Evolutionary conservation across 495 filamentous ascomycete genomes (phyloP), one percentile per base, ranked within the genome.

Genomic region (Aspergillus carlsbadensis): DNA sequence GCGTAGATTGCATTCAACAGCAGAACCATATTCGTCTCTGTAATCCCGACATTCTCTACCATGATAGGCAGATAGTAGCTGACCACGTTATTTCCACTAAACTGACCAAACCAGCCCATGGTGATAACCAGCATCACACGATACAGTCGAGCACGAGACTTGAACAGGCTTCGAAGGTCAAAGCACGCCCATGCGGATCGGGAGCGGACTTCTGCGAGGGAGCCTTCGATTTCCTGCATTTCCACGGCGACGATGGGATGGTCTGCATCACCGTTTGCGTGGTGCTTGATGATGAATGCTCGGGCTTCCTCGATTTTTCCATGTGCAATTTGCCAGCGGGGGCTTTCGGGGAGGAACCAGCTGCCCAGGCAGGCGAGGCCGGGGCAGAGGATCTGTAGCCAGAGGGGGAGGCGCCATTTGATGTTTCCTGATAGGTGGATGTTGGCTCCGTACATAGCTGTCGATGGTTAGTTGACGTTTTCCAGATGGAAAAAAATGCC

Each of bases 401-500:
- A 45, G 15, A 45, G 42, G 20, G 42, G 42, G 3, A 45, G 42
- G 6, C 42, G 42, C 42, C 42, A 45, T 22, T 45, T 45, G 20
- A 45, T 45, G 42, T 45, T 45, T 13, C 42, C 42, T 13, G 42
- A 20, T 11, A 45, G 10, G 7, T 45, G 42, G 13, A 45, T 5
- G 13, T 45, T 45, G 4, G 42, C 42, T 45, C 42, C 42, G 42
- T 45, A 45, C 42, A 45, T 45, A 20, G 42, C 42, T 45, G 21
- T 21, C 42, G 17, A 18, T 5, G 42, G 20, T 17, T 45, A 20
- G 11, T 22, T 45, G 26, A 29, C 26, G 26, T 3, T 29, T 8
- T 8, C 8, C n/a, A n/a, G n/a, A n/a, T n/a, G n/a, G n/a, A n/a
- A n/a, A n/a, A n/a, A n/a, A 29, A 4, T 45, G 17, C 11, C 42